A percentile compares a stretch with the other conserved stretches of the same genome.
phyloP scores from a whole-genome alignment of 139 green algal genomes.

The Chlorella sp. region DNA sequence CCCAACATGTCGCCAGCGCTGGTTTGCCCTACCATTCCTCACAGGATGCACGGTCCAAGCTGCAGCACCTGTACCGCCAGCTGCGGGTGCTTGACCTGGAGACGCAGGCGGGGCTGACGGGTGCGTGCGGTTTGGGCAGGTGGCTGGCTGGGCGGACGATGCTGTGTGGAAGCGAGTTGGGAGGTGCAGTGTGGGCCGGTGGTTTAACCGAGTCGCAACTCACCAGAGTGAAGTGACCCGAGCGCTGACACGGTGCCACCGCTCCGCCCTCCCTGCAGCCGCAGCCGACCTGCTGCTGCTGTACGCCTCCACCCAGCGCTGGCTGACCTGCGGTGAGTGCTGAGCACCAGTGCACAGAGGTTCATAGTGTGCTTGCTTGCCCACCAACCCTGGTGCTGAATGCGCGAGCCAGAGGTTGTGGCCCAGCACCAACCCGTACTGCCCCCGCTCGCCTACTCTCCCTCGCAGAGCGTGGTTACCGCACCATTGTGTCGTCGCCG shows the following conservation, averaged over 20 bases:
- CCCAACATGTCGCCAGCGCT: no score
- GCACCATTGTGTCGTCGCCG: conserved; percentile 62
- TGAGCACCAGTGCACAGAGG: no score
- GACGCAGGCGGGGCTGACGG: conserved; percentile 52
- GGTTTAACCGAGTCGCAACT: no score
- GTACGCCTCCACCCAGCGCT: conserved; percentile 67
- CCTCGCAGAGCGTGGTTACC: conserved; percentile 72
- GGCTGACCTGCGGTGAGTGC: conserved; percentile 64
- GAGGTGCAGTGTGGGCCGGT: no score
- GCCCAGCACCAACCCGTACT: not conserved
- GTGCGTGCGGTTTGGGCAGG: not conserved
- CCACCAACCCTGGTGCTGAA: not conserved
- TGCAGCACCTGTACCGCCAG: conserved; percentile 50
- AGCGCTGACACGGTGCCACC: no score
- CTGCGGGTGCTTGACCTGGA: conserved; percentile 63
- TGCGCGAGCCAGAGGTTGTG: not conserved
- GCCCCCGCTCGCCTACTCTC: not conserved
- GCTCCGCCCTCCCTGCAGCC: conserved; percentile 25
- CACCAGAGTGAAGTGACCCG: no score
- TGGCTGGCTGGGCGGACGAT: conserved; percentile 58
- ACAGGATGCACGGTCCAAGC: conserved; percentile 39
- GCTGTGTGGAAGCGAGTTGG: no score
- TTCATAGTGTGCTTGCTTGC: no score
- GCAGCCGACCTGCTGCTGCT: conserved; percentile 71
- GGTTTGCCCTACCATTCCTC: not conserved